These are phyloP conservation scores for Lipomyces orientalis DNA, from an alignment of 805 yeast species.

Conservation along the genomic window DNA sequence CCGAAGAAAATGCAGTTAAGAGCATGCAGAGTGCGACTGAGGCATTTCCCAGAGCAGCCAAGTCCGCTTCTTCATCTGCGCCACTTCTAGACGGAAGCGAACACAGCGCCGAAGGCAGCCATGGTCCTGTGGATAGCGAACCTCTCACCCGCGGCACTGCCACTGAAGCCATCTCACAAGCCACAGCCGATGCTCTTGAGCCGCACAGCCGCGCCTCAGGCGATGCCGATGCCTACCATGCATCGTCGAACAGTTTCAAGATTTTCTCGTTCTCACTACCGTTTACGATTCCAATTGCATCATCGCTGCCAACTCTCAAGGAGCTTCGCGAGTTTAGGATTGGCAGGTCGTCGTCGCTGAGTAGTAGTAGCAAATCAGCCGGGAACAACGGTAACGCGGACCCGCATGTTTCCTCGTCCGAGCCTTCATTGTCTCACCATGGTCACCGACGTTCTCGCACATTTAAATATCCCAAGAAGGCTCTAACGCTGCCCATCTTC, in stretches of 20 bases:
- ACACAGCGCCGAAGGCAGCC: too few relatives aligned
- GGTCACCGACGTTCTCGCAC: neutral
- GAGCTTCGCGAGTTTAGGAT: slow-evolving; percentile 5
- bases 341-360: neutral
- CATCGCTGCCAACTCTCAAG: slow-evolving; percentile 7
- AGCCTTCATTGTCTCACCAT: neutral
- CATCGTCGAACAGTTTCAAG: neutral
- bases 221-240: neutral
- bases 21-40: neutral
- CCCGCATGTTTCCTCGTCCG: too few relatives aligned
- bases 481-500: neutral
- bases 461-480: neutral
- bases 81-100: too few relatives aligned
- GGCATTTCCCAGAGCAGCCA: too few relatives aligned
- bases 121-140: too few relatives aligned
- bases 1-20: neutral
- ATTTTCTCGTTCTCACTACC: slow-evolving; percentile 29
- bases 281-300: slow-evolving; percentile 16
- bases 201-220: too few relatives aligned
- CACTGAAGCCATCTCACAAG: too few relatives aligned
- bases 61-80: too few relatives aligned
- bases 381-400: neutral
- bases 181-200: too few relatives aligned
- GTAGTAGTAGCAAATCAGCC: neutral
- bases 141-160: too few relatives aligned